These are phyloP conservation scores for Talaromyces borbonicus DNA, from an alignment of 495 filamentous ascomycete species.

Conservation along the genomic window DNA sequence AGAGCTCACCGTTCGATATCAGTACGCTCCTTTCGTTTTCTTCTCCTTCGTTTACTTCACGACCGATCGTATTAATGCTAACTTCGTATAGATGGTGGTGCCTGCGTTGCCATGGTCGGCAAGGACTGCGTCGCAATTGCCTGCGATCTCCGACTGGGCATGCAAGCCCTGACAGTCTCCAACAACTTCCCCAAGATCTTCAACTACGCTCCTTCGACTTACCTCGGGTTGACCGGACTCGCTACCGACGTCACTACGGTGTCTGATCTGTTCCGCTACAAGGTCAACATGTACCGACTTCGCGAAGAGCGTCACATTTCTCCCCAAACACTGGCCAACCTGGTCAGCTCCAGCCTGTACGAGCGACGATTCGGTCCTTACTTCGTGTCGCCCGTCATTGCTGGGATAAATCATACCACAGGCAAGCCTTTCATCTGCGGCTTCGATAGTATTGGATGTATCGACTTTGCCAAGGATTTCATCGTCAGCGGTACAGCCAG, in stretches of 20 bases:
- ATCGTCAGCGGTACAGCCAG: slow-evolving; percentile 94
- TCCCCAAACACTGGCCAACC: slow-evolving; percentile 89
- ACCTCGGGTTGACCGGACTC: slow-evolving; percentile 92
- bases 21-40: slow-evolving; percentile 43
- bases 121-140: slow-evolving; percentile 99
- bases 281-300: slow-evolving; percentile 99
- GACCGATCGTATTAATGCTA: not conserved
- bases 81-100: slow-evolving; percentile 66
- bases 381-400: slow-evolving; percentile 90
- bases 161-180: slow-evolving; percentile 92
- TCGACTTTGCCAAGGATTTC: slow-evolving; percentile 98
- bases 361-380: slow-evolving; percentile 92
- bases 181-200: slow-evolving; percentile 99
- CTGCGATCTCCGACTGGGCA: slow-evolving; percentile 94
- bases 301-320: slow-evolving; percentile 94
- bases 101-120: slow-evolving; percentile 96
- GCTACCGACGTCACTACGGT: slow-evolving; percentile 94
- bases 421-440: slow-evolving; percentile 96
- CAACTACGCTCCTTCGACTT: slow-evolving; percentile 82
- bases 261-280: slow-evolving; percentile 95
- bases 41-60: slow-evolving; percentile 1
- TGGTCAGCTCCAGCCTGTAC: slow-evolving; percentile 83
- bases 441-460: slow-evolving; percentile 98
- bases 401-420: slow-evolving; percentile 84
- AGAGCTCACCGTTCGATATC: slow-evolving; percentile 81